Percentiles rank a stretch among this genome's conserved stretches.
phyloP scores from a whole-genome alignment of 148 eudicot genomes.

The Diospyros kaki region DNA sequence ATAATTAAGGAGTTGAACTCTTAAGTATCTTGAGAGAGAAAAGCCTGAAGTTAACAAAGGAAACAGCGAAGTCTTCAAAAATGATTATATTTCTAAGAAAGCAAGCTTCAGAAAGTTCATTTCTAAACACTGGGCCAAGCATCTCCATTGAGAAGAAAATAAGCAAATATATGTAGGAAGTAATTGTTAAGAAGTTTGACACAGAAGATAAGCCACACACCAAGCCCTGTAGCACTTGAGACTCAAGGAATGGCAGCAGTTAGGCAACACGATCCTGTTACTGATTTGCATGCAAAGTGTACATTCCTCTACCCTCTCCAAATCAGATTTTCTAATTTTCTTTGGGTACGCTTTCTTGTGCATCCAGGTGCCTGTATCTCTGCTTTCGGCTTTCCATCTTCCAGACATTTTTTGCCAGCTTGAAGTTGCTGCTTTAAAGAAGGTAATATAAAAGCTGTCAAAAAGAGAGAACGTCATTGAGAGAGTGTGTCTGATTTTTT shows the following conservation, averaged over 20 bases:
- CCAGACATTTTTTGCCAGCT: constrained; percentile 63
- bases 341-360: too few relatives aligned
- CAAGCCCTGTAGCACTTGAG: constrained; percentile 37
- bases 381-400: constrained; percentile 62
- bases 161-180: background rate
- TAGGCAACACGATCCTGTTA: constrained; percentile 46
- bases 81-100: too few relatives aligned
- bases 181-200: too few relatives aligned
- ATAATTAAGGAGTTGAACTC: too few relatives aligned
- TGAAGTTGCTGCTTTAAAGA: constrained; percentile 74
- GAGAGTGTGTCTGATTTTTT: too few relatives aligned
- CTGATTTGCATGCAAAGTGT: constrained; percentile 68
- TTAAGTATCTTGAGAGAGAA: too few relatives aligned
- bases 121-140: background rate
- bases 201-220: constrained; percentile 15
- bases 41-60: too few relatives aligned
- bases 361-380: constrained; percentile 28
- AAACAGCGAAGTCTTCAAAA: too few relatives aligned
- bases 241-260: constrained; percentile 33
- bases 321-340: constrained; percentile 38
- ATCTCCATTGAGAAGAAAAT: background rate
- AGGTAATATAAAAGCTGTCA: constrained; percentile 57
- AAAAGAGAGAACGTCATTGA: constrained; percentile 2
- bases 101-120: background rate
- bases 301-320: constrained; percentile 64